Percentiles rank a stretch among this genome's conserved stretches.
Evolutionary conservation across 345 rosid species (phyloP).

Genomic region (Sisymbrium irio): DNA sequence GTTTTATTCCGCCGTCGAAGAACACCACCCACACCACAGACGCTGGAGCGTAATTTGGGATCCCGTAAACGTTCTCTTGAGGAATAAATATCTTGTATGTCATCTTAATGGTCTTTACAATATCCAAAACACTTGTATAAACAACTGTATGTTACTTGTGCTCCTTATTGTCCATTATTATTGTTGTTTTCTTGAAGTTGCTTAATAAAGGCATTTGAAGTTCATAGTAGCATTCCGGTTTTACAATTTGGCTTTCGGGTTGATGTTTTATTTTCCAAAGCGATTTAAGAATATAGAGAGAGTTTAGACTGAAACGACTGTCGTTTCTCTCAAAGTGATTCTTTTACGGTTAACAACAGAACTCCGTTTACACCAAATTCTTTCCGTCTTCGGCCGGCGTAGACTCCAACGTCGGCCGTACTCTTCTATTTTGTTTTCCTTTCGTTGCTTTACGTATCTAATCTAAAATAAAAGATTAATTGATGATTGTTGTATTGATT

Average conservation of each 20-base stretch:
- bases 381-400: too few species aligned
- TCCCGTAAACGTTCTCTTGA: conserved; percentile 91
- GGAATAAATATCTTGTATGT: conserved; percentile 31
- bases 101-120: neutral
- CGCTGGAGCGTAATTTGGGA: conserved; percentile 77
- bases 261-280: neutral
- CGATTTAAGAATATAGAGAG: neutral
- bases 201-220: neutral
- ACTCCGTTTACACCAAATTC: too few species aligned
- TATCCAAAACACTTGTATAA: conserved; percentile 5
- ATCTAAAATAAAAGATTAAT: too few species aligned
- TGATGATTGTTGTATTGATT: too few species aligned
- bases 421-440: too few species aligned
- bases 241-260: neutral
- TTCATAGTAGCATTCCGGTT: neutral
- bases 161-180: neutral
- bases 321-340: too few species aligned
- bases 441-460: too few species aligned
- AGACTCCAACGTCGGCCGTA: too few species aligned
- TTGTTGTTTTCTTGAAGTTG: neutral
- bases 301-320: neutral
- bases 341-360: too few species aligned
- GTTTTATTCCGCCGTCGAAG: conserved; percentile 83
- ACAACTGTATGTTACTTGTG: neutral
- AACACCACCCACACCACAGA: conserved; percentile 81